Evolutionary conservation across 108 stramenopile genomes (phyloP).

Genomic region (Cyclotella cryptica): DNA sequence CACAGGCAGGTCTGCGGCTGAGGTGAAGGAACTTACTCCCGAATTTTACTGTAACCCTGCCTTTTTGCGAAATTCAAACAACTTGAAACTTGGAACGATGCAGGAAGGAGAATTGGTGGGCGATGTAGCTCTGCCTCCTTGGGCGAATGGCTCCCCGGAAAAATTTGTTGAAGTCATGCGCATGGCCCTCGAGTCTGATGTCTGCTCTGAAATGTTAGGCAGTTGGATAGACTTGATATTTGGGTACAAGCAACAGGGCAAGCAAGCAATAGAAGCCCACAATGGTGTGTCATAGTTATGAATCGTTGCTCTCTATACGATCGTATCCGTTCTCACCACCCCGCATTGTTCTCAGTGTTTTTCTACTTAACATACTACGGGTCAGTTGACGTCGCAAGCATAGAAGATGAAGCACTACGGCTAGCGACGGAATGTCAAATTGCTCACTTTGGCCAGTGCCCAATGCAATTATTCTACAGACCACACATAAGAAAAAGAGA

Average conservation of each 20-base stretch:
- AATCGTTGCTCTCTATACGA: neutral
- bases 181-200: conserved; percentile 61
- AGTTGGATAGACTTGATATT: conserved; percentile 99
- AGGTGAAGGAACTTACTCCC: conserved; percentile 97
- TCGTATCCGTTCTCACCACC: neutral
- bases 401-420: conserved; percentile 91
- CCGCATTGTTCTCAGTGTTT: conserved; percentile 67
- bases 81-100: conserved; percentile 93
- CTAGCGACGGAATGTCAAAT: conserved; percentile 96
- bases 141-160: conserved; percentile 95
- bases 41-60: conserved; percentile 95
- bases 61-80: conserved; percentile 89
- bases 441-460: conserved; percentile 98
- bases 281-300: conserved; percentile 55
- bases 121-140: conserved; percentile 96
- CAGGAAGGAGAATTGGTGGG: conserved; percentile 95
- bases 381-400: conserved; percentile 93
- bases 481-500: conserved; percentile 44
- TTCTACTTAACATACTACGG: conserved; percentile 99
- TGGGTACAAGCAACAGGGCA: conserved; percentile 95
- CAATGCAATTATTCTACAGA: conserved; percentile 81
- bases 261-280: conserved; percentile 91
- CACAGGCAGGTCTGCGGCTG: conserved; percentile 86
- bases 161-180: conserved; percentile 90
- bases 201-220: conserved; percentile 93